phyloP scores from a whole-genome alignment of 2,329 filamentous ascomycete species.

The Aureobasidium sp. region DNA sequence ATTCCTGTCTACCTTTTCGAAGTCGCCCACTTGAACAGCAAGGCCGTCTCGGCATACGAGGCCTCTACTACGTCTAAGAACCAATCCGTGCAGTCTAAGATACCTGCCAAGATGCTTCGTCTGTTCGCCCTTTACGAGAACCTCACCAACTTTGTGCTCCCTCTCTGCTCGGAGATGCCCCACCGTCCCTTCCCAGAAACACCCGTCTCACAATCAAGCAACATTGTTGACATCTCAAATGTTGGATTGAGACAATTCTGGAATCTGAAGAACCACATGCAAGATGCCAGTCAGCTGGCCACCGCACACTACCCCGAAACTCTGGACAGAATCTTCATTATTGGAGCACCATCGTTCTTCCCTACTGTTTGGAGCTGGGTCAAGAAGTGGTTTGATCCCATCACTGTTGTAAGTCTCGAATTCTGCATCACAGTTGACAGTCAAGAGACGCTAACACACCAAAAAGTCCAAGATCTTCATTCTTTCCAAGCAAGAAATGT shows the following conservation, averaged over 20 bases:
- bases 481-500: constrained; percentile 62
- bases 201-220: constrained; percentile 87
- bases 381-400: constrained; percentile 85
- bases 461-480: constrained; percentile 81
- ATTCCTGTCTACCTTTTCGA: constrained; percentile 91
- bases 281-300: constrained; percentile 77
- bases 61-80: constrained; percentile 52
- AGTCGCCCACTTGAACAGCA: constrained; percentile 72
- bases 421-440: too few relatives aligned
- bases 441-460: neutral
- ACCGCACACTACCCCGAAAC: constrained; percentile 96
- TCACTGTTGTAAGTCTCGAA: constrained; percentile 51
- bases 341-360: constrained; percentile 85
- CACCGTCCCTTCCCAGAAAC: constrained; percentile 65
- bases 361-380: constrained; percentile 91
- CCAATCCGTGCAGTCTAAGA: constrained; percentile 51
- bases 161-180: constrained; percentile 67
- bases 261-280: constrained; percentile 91
- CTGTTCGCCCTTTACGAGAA: constrained; percentile 93
- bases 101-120: constrained; percentile 66
- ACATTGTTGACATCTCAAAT: constrained; percentile 86
- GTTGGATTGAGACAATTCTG: constrained; percentile 91
- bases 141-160: constrained; percentile 76
- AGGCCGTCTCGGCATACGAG: constrained; percentile 72
- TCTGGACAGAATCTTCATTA: constrained; percentile 75